phyloP scores from a whole-genome alignment of 2,329 filamentous ascomycete species.

The Pseudocercospora ulei region DNA sequence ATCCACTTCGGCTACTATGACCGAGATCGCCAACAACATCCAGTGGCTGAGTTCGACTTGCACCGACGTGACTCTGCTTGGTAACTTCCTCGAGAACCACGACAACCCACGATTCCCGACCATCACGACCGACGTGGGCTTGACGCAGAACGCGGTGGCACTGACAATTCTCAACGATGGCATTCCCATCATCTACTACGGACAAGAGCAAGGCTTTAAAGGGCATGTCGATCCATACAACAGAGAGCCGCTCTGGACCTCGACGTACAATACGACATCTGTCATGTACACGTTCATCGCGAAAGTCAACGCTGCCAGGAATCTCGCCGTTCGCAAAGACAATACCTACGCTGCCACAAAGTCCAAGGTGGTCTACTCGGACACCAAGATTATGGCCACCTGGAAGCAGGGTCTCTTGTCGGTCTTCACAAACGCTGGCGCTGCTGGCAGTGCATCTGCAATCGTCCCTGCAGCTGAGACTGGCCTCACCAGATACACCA shows the following conservation, averaged over 20 bases:
- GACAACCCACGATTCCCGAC: constrained; percentile 37
- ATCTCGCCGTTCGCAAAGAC: constrained; percentile 36
- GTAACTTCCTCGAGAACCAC: constrained; percentile 34
- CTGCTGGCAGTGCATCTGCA: constrained; percentile 8
- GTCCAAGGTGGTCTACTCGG: constrained; percentile 30
- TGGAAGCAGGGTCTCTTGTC: constrained; percentile 18
- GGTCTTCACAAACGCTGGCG: constrained; percentile 17
- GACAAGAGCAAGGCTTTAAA: constrained; percentile 52
- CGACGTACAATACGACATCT: constrained; percentile 34
- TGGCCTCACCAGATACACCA: constrained; percentile 12
- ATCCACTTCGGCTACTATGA: constrained; percentile 32
- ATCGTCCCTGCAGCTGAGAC: constrained; percentile 11
- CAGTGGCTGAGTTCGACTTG: constrained; percentile 28
- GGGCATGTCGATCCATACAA: constrained; percentile 31
- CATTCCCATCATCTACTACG: constrained; percentile 55
- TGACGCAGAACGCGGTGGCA: constrained; percentile 52
- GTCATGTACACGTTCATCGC: constrained; percentile 36
- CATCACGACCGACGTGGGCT: constrained; percentile 44
- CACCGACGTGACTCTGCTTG: constrained; percentile 34
- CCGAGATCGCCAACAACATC: constrained; percentile 32
- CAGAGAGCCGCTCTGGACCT: constrained; percentile 36
- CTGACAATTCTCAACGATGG: constrained; percentile 52
- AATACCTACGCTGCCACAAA: constrained; percentile 35
- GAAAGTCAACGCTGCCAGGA: constrained; percentile 44
- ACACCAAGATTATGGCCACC: constrained; percentile 19